Conservation (phyloP, 176 grass and related monocot genomes). For the sorghum (Sorghum bicolor) region Sorghum_bicolor_NCBIv3 NC_012871.2:62203501-62204000, state of each 20-base stretch:
- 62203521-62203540: neutral
- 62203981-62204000: conserved; percentile 27
- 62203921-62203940: neutral
- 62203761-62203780: conserved; percentile 75
- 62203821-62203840: conserved; percentile 33
- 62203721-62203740: conserved; percentile 60
- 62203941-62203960: neutral
- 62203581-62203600: neutral
- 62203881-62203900: neutral
- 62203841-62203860: conserved; percentile 7
- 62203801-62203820: conserved; percentile 41
- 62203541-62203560: neutral
- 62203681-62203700: neutral
- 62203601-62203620: neutral
- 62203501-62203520: neutral
- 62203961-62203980: neutral
- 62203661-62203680: neutral
- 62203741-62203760: conserved; percentile 78
- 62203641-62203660: neutral
- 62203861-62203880: neutral
- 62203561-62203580: neutral
- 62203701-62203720: neutral
- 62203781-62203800: conserved; percentile 60
- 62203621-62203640: neutral
- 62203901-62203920: neutral